Evolutionary conservation across 495 filamentous ascomycete species (phyloP), one percentile per base, ranked within the genome.

Genomic region (Tuber aestivum): DNA sequence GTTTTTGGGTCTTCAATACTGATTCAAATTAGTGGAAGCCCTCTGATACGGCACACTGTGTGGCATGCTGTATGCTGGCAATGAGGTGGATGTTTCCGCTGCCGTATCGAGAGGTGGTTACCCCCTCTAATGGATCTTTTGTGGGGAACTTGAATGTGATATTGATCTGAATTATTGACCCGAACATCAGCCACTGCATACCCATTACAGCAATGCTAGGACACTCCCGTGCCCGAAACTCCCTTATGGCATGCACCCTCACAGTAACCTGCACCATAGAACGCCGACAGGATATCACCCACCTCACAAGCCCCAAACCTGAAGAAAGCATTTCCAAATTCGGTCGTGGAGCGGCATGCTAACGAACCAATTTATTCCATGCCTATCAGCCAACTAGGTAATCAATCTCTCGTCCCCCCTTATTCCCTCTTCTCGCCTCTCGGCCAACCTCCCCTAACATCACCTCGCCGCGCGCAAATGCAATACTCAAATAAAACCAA

Each of bases 321-420:
- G 32, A 65, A 65, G 56, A 65, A 65, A 35, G 27, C 12, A 14
- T 35, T 65, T 65, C 27, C 27, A 65, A 32, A 35, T 65, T 35
- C 2, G 56, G 27, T 65, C 56, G 14, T 20, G 14, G 12, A 65
- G 56, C 35, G 14, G 16, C 56, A 65, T 65, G 27, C 27, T 65
- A 65, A 65, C 32, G 56, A 65, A 65, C 56, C 56, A 65, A 65
- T 65, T 65, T 65, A 65, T 65, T 65, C 56, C 56, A 65, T 8
- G 56, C 56, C 32, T 18, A 65, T 65, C 56, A 65, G 56, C 35
- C 27, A 65, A 65, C 56, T 65, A 65, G 56, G 56, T 65, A 65
- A 65, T 65, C 56, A 65, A 65, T 65, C 56, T 65, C 56, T 32
- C 56, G 32, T n/a, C 32, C 56, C 35, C 56, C 27, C 56, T 35